Conservation (phyloP, 2,329 filamentous ascomycete species). For the Hymenoscyphus albidus region DNA sequence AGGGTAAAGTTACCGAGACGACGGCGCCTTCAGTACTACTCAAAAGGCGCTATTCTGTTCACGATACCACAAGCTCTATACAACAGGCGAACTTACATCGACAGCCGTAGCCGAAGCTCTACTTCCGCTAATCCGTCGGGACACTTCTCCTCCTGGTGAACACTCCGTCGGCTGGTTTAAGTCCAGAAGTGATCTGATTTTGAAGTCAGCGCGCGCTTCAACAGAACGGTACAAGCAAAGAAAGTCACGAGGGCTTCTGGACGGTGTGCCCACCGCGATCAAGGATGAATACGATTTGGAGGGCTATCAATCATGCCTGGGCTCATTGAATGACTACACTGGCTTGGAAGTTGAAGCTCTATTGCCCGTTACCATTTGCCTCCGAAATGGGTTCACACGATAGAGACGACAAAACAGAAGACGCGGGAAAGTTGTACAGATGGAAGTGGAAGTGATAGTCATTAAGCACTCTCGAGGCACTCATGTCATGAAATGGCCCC, state of each 20-base stretch:
- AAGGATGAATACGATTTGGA: conserved; percentile 63
- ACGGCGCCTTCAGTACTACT: background rate
- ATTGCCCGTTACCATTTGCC: too few relatives aligned
- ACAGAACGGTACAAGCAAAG: too few relatives aligned
- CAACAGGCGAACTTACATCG: conserved; percentile 65
- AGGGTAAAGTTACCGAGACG: background rate
- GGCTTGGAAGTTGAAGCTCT: too few relatives aligned
- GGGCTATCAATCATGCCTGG: conserved; percentile 21
- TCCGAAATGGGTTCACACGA: too few relatives aligned
- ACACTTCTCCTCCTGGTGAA: conserved; percentile 49
- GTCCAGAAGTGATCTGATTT: conserved; percentile 56
- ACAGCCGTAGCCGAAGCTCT: conserved; percentile 66
- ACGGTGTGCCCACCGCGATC: conserved; percentile 76
- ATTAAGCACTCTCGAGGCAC: too few relatives aligned
- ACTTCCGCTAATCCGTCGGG: conserved; percentile 64
- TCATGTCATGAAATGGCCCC: too few relatives aligned
- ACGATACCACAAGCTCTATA: conserved; percentile 77
- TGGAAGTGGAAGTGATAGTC: too few relatives aligned
- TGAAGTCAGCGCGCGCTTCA: conserved; percentile 38
- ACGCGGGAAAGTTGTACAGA: too few relatives aligned
- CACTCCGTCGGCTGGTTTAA: conserved; percentile 71
- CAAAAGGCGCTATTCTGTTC: conserved; percentile 24
- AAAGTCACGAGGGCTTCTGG: conserved; percentile 60
- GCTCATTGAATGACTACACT: conserved; percentile 14
- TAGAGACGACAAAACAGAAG: too few relatives aligned